Evolutionary conservation across 495 filamentous ascomycete species (phyloP).

Genomic region (Penicillium ochrochloron): DNA sequence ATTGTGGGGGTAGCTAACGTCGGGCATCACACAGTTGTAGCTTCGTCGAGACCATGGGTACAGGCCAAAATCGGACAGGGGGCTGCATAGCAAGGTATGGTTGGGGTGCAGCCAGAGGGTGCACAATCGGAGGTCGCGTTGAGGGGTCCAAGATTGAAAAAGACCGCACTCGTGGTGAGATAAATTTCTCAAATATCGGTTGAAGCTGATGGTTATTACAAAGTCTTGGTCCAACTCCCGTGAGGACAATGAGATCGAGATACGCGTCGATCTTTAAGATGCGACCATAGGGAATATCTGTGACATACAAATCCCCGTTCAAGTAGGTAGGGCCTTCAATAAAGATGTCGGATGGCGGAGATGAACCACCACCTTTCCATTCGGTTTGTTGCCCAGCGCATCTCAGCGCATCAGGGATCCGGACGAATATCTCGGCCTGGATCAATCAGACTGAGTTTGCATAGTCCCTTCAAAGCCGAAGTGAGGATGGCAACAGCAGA

Average conservation of each 20-base stretch:
- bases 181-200: too few species aligned
- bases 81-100: too few species aligned
- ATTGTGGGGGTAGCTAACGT: too few species aligned
- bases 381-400: conserved; percentile 27
- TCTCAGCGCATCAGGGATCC: conserved; percentile 23
- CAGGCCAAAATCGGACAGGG: too few species aligned
- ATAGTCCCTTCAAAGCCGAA: background rate
- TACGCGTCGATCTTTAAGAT: conserved; percentile 30
- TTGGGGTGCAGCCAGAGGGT: too few species aligned
- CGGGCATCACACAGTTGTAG: too few species aligned
- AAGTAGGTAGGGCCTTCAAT: conserved; percentile 29
- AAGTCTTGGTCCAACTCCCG: background rate
- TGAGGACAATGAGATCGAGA: background rate
- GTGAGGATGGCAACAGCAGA: background rate
- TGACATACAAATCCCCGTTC: conserved; percentile 29
- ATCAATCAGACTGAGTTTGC: conserved; percentile 6
- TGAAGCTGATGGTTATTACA: too few species aligned
- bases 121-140: too few species aligned
- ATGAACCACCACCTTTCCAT: conserved; percentile 21
- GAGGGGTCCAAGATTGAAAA: too few species aligned
- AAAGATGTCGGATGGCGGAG: conserved; percentile 29
- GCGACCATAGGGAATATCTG: conserved; percentile 37
- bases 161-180: too few species aligned
- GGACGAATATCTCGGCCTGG: conserved; percentile 27
- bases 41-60: too few species aligned